Evolutionary conservation across 1,139 yeast species (phyloP).

Genomic region (Pichia sp.): DNA sequence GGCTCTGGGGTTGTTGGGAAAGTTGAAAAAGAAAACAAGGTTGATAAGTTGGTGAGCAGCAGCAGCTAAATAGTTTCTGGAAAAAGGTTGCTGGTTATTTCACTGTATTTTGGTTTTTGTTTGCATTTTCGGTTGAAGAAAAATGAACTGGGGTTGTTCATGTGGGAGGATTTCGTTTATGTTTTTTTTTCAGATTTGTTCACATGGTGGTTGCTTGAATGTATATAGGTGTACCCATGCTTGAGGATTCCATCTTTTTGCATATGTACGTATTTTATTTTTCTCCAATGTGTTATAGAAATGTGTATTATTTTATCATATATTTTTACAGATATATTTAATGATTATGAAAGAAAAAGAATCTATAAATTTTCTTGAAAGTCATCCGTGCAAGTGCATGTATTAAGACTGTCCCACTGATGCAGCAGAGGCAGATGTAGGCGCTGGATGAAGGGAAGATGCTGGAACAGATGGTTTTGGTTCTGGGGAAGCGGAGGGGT

Average conservation of each 20-base stretch:
- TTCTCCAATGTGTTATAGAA: slow-evolving; percentile 12
- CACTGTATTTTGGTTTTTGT: neutral
- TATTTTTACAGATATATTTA: neutral
- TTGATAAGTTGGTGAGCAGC: slow-evolving; percentile 9
- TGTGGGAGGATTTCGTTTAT: neutral
- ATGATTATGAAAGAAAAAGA: slow-evolving; percentile 1
- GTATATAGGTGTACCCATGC: neutral
- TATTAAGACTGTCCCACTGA: neutral
- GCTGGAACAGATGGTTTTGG: neutral
- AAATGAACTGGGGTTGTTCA: neutral
- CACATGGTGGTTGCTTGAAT: neutral
- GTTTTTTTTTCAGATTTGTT: neutral
- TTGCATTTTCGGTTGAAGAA: neutral
- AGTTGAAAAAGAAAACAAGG: slow-evolving; percentile 14
- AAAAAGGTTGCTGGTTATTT: no score
- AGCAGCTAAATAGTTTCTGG: neutral
- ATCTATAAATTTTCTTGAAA: neutral
- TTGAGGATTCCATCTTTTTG: neutral
- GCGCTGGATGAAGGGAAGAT: neutral
- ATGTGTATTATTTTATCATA: slow-evolving; percentile 11
- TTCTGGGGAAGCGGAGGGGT: slow-evolving; percentile 2
- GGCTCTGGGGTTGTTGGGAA: slow-evolving; percentile 4
- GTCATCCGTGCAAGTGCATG: no score
- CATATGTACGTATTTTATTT: neutral
- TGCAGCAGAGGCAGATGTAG: neutral